Conservation (phyloP, 805 yeast species). For the Lachancea fermentati region DNA sequence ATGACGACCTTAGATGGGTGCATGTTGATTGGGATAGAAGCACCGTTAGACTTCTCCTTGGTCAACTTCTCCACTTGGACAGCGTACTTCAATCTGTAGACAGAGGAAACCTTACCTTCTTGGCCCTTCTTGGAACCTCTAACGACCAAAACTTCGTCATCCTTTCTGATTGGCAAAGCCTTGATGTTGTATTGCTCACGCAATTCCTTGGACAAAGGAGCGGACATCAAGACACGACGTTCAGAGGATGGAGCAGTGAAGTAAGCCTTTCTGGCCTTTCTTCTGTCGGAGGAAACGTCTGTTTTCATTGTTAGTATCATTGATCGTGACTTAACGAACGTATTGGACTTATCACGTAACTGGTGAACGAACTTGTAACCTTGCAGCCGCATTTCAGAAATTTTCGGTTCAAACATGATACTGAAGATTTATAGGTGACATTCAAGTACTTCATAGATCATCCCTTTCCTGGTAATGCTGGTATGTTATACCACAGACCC, state of each 20-base stretch:
- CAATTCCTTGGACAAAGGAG: slow-evolving; percentile 98
- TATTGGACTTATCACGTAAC: too few species aligned
- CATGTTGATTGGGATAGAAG: slow-evolving; percentile 92
- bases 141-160: slow-evolving; percentile 90
- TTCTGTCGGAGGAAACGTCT: slow-evolving; percentile 99
- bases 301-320: slow-evolving; percentile 29
- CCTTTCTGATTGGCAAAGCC: slow-evolving; percentile 95
- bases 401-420: too few species aligned
- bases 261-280: slow-evolving; percentile 99
- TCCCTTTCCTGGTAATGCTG: too few species aligned
- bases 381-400: too few species aligned
- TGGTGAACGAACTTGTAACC: too few species aligned
- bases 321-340: neutral
- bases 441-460: too few species aligned
- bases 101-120: slow-evolving; percentile 96
- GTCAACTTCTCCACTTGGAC: slow-evolving; percentile 95
- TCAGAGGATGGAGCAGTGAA: slow-evolving; percentile 95
- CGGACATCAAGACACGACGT: slow-evolving; percentile 92
- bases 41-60: slow-evolving; percentile 84
- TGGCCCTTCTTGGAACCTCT: slow-evolving; percentile 99
- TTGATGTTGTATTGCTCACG: slow-evolving; percentile 95
- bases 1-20: slow-evolving; percentile 99
- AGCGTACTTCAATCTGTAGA: slow-evolving; percentile 97
- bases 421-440: too few species aligned
- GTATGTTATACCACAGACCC: too few species aligned